Conservation (phyloP, 2,329 filamentous ascomycete genomes). For the Escovopsis sp. region DNA sequence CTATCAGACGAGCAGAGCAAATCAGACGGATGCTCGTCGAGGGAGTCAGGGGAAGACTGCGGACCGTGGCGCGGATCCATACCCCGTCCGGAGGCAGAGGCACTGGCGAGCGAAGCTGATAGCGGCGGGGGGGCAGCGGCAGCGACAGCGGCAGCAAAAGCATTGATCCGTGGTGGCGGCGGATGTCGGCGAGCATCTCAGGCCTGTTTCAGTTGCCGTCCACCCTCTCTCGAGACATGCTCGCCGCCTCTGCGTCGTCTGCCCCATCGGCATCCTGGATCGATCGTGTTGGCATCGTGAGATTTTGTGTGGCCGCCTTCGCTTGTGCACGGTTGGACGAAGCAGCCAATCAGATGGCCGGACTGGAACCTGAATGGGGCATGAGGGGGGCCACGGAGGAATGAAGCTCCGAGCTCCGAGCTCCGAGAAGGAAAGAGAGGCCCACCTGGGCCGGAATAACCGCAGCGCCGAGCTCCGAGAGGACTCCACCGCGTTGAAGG, state of each 20-base stretch:
- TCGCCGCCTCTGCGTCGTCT: not conserved
- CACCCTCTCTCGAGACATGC: conserved; percentile 3
- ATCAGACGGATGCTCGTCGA: conserved; percentile 7
- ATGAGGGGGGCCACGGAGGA: too few relatives aligned
- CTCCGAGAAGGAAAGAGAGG: too few relatives aligned
- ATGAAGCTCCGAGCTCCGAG: too few relatives aligned
- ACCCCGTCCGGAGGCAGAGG: not conserved
- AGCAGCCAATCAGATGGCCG: too few relatives aligned
- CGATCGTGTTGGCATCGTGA: too few relatives aligned
- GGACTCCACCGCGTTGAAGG: not conserved
- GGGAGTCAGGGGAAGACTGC: conserved; percentile 6
- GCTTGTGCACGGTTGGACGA: not conserved
- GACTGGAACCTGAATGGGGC: too few relatives aligned
- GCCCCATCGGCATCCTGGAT: not conserved
- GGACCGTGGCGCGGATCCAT: conserved; percentile 5
- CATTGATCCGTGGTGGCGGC: conserved; percentile 3
- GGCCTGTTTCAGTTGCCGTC: conserved; percentile 13
- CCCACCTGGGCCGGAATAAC: not conserved
- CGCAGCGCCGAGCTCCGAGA: not conserved
- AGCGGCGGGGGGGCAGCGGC: not conserved
- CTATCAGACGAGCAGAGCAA: not conserved
- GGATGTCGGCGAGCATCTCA: conserved; percentile 8
- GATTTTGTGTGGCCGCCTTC: not conserved
- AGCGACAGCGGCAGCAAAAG: not conserved
- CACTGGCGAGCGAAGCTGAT: not conserved